phyloP scores from a whole-genome alignment of 345 rosid genomes.

The Raphanus raphanistrum region DNA sequence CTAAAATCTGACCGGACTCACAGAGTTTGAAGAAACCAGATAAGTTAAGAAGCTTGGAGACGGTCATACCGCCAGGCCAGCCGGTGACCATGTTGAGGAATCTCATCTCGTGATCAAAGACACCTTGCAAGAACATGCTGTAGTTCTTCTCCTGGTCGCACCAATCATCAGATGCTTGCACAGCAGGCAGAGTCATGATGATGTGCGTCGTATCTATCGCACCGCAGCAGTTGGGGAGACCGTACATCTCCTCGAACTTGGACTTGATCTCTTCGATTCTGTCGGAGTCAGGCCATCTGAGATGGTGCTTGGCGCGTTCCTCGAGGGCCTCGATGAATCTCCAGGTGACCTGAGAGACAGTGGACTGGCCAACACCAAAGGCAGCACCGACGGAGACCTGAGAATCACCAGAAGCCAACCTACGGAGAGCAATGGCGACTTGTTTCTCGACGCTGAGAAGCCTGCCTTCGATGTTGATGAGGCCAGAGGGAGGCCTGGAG shows the following conservation, averaged over 20 bases:
- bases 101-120: constrained; percentile 86
- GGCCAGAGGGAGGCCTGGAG: constrained; percentile 92
- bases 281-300: constrained; percentile 73
- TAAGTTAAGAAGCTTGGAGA: constrained; percentile 62
- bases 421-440: constrained; percentile 85
- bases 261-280: constrained; percentile 69
- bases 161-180: constrained; percentile 95
- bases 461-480: constrained; percentile 96
- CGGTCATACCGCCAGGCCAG: constrained; percentile 91
- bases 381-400: constrained; percentile 93
- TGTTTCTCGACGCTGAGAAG: constrained; percentile 95
- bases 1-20: constrained; percentile 59
- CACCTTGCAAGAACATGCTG: constrained; percentile 87
- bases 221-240: constrained; percentile 91
- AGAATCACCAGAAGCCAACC: constrained; percentile 93
- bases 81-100: constrained; percentile 92
- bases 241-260: constrained; percentile 55
- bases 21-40: constrained; percentile 80
- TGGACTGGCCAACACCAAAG: constrained; percentile 93
- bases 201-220: constrained; percentile 87
- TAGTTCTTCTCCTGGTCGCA: constrained; percentile 87
- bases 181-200: constrained; percentile 90
- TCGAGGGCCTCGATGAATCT: constrained; percentile 95
- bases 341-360: constrained; percentile 98
- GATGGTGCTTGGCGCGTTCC: constrained; percentile 86